These are phyloP conservation scores for Diaporthe capsici DNA, from an alignment of 2,329 filamentous ascomycete species.

Conservation along the genomic window DNA sequence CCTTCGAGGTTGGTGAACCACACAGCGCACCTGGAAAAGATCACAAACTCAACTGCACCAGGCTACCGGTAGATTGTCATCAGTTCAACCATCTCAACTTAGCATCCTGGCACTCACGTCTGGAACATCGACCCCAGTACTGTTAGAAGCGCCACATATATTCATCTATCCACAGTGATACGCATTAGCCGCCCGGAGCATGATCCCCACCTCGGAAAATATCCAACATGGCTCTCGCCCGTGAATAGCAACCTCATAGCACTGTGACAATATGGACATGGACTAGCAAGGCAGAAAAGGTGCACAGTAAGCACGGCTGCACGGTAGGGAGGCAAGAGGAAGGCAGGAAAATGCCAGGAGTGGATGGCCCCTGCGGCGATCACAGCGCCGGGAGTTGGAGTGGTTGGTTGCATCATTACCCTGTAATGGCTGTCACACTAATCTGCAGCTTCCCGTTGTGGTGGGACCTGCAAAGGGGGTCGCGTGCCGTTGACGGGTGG, in stretches of 20 bases:
- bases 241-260: not conserved
- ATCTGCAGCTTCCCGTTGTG: constrained; percentile 32
- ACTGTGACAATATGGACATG: not conserved
- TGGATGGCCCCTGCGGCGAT: constrained; percentile 1
- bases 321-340: not conserved
- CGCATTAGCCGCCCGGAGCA: constrained; percentile 1
- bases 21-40: not conserved
- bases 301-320: constrained; percentile 6
- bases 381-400: constrained; percentile 10
- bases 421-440: constrained; percentile 35
- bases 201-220: constrained; percentile 15
- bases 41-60: not conserved
- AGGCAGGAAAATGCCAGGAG: not conserved
- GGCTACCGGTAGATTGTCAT: not conserved
- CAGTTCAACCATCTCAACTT: not conserved
- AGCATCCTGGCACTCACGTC: not conserved
- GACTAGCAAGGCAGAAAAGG: not conserved
- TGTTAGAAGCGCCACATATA: not conserved
- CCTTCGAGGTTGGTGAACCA: not conserved
- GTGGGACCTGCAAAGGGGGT: constrained; percentile 29
- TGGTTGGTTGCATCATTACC: constrained; percentile 36
- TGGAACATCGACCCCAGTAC: not conserved
- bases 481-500: constrained; percentile 27
- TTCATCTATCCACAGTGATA: not conserved
- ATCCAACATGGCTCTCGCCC: not conserved